Conservation (phyloP, 2,329 filamentous ascomycete genomes). For the Coniochaeta ligniaria region DNA sequence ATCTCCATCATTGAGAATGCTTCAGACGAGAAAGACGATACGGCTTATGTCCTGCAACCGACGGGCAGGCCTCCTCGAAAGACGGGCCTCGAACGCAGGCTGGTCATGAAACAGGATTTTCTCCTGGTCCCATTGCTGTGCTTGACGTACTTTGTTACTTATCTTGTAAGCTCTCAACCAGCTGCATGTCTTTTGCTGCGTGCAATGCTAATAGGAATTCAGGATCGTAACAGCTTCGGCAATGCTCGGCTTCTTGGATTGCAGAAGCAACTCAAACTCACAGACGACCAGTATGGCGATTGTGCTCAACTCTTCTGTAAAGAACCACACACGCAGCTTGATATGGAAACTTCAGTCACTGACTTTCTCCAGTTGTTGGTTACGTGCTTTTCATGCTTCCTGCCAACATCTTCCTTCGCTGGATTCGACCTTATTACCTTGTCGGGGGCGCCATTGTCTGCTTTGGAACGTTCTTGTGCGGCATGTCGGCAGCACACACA, state of each 20-base stretch:
- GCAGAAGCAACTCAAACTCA: background rate
- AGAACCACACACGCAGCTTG: too few species aligned
- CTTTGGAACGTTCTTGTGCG: background rate
- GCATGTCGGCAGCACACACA: constrained; percentile 1
- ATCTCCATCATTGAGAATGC: background rate
- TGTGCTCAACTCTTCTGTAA: background rate
- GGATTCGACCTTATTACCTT: background rate
- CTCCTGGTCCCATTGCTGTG: background rate
- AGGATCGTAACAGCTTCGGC: constrained; percentile 1
- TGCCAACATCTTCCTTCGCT: constrained; percentile 2
- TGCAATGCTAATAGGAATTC: background rate
- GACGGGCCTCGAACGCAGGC: background rate
- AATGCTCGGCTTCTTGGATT: background rate
- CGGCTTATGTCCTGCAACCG: background rate
- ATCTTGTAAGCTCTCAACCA: background rate
- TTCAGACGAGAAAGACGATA: background rate
- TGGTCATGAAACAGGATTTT: background rate
- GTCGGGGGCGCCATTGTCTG: background rate
- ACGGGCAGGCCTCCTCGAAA: background rate
- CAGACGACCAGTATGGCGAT: background rate
- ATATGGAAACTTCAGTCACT: background rate
- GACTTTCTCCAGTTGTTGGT: background rate
- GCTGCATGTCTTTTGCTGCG: background rate
- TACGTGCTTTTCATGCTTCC: constrained; percentile 2
- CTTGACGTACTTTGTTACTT: constrained; percentile 1